Base-by-base conservation (phyloP, 208 protist species). In the Blastocrithidia nonstop region DNA sequence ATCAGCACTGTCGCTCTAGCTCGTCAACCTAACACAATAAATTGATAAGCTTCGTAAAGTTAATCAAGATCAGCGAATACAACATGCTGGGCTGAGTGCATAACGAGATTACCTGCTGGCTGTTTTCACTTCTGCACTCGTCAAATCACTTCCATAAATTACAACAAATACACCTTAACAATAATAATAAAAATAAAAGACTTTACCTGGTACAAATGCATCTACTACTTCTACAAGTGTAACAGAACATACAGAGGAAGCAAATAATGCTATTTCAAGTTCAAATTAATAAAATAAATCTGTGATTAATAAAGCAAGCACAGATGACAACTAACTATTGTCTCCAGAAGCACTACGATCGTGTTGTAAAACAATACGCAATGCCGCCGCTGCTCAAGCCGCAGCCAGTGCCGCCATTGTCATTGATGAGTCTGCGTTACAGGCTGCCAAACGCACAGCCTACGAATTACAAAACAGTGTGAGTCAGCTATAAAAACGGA, bases 381-480 rank as follows among this genome's bases (percentile, higher is more conserved):
- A 83, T 33, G 72, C 69, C 3, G 75, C 75, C 6, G 60, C 54
- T 7, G 63, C 56, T 24, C 50, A 57, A 28, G 67, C 75, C 6
- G 71, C 75, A 1, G 61, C 71, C 17, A 85, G 71, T 46, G 65
- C 69, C 26, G 67, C 71, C 21, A 52, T 80, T 7, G 66, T 80
- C 7, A 64, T 61, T 1, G 75, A 89, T 42, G 71, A 71, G 22
- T 64, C 75, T 15, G 66, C 54, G n/a, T 54, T 78, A 15, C 65
- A 75, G 26, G 54, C 75, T 29, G 66, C 62, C 13, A 52, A 68
- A 54, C 61, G 59, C 21, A 56, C 71, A 27, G 60, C 70, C 19
- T 70, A 72, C 45, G 76, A 86, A 51, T 56, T 86, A 27, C 74
- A 81, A 57, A 79, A 56, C 29, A 73, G 83, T 45, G 71, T 90